A percentile compares a stretch with the other conserved stretches of the same genome.
Evolutionary conservation across 2,329 filamentous ascomycete species (phyloP).

Genomic region (Aspergillus tubingensis): DNA sequence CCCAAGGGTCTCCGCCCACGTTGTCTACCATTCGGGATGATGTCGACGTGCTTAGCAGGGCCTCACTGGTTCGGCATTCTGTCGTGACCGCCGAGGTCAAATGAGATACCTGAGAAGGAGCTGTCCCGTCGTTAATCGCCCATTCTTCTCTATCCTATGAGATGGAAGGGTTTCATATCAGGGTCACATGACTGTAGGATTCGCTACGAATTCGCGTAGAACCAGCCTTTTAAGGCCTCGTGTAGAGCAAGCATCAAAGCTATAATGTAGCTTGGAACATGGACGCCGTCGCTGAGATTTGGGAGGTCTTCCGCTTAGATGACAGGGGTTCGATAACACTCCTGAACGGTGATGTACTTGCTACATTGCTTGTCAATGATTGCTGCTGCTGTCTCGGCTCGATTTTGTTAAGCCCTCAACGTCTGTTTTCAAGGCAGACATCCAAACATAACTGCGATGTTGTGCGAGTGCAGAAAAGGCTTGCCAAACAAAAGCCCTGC

Average conservation of each 20-base stretch:
- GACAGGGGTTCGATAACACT: too few species aligned
- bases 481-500: too few species aligned
- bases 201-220: background rate
- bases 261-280: too few species aligned
- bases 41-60: conserved; percentile 39
- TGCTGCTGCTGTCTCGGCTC: too few species aligned
- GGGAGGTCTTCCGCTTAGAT: too few species aligned
- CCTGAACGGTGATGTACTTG: too few species aligned
- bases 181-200: conserved; percentile 41
- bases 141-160: conserved; percentile 49
- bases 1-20: conserved; percentile 44
- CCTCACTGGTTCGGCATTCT: conserved; percentile 49
- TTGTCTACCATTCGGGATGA: conserved; percentile 43
- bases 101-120: conserved; percentile 44
- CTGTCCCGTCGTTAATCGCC: conserved; percentile 53
- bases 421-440: too few species aligned
- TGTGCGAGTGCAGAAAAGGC: too few species aligned
- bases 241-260: background rate
- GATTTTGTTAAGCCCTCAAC: too few species aligned
- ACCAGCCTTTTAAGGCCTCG: background rate
- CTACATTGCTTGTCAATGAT: too few species aligned
- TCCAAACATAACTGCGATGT: too few species aligned
- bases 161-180: conserved; percentile 53
- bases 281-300: too few species aligned
- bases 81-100: conserved; percentile 44